These are phyloP conservation scores for Cladosporium oxysporum DNA, from an alignment of 2,329 filamentous ascomycete species.

Conservation along the genomic window DNA sequence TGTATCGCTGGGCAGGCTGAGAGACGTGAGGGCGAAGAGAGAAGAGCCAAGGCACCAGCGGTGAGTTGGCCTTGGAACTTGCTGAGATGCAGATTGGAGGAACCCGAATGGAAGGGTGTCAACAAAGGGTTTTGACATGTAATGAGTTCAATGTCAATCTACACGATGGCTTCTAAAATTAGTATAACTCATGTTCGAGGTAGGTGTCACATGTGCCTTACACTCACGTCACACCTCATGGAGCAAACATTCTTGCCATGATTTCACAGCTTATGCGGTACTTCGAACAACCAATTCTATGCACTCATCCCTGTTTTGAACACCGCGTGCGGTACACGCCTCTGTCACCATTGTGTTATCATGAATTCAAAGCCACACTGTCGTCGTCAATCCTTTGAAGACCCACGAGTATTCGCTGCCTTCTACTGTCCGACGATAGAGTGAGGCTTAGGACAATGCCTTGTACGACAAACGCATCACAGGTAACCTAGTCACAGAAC, in stretches of 20 bases:
- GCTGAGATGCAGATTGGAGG: slow-evolving; percentile 23
- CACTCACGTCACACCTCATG: neutral
- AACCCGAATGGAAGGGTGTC: slow-evolving; percentile 30
- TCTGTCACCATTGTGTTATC: neutral
- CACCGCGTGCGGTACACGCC: neutral
- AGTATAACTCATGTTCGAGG: neutral
- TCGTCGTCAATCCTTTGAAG: neutral
- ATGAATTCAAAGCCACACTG: neutral
- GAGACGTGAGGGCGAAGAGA: slow-evolving; percentile 33
- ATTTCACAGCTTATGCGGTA: neutral
- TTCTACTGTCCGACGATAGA: neutral
- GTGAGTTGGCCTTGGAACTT: slow-evolving; percentile 31
- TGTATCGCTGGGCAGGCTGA: slow-evolving; percentile 44
- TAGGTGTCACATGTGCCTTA: neutral
- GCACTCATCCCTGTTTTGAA: neutral
- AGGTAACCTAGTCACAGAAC: neutral
- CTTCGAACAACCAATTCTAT: neutral
- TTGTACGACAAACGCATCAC: neutral
- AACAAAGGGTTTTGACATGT: slow-evolving; percentile 31
- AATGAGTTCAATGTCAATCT: neutral
- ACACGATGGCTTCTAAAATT: neutral
- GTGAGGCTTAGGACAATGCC: neutral
- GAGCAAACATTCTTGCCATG: neutral
- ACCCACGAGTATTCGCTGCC: neutral
- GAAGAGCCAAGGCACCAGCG: slow-evolving; percentile 42